Conservation (phyloP, 768 basidiomycete genomes). For the Boletus coccyginus region DNA sequence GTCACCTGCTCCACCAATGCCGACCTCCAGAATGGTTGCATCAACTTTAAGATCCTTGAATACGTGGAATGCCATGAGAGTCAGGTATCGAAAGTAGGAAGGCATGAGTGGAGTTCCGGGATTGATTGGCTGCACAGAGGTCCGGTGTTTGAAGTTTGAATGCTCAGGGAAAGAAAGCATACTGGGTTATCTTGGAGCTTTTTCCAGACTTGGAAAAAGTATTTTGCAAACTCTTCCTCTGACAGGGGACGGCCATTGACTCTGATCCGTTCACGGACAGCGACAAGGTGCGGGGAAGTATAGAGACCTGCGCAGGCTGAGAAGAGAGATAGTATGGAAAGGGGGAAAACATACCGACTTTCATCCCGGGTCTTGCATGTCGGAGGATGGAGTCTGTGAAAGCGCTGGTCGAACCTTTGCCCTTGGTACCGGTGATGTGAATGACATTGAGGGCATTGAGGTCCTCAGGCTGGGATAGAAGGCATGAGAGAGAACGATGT, state of each 20-base stretch:
- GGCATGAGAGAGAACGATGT: constrained; percentile 12
- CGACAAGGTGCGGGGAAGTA: constrained; percentile 94
- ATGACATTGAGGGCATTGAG: constrained; percentile 89
- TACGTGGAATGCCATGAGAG: constrained; percentile 87
- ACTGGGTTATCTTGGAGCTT: constrained; percentile 68
- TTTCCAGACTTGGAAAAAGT: constrained; percentile 98
- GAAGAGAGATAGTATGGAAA: not conserved
- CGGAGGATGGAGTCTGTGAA: constrained; percentile 87
- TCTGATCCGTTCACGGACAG: constrained; percentile 93
- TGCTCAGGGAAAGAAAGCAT: constrained; percentile 10
- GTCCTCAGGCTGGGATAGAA: constrained; percentile 59
- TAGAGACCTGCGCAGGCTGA: constrained; percentile 65
- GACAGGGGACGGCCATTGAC: constrained; percentile 89
- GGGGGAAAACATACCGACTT: constrained; percentile 58
- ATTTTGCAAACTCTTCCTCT: constrained; percentile 83
- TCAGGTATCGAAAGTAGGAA: constrained; percentile 91
- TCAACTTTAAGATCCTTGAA: constrained; percentile 82
- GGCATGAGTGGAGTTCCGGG: constrained; percentile 70
- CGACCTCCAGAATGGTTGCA: constrained; percentile 93
- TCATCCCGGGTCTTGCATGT: constrained; percentile 69
- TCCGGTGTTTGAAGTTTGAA: not conserved
- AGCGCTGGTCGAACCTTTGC: constrained; percentile 96
- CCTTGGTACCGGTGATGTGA: constrained; percentile 97
- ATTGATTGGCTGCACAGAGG: constrained; percentile 40
- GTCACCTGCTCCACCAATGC: constrained; percentile 91